Base-by-base conservation (phyloP, 2,329 filamentous ascomycete species). In the Leptosphaerulina australis region DNA sequence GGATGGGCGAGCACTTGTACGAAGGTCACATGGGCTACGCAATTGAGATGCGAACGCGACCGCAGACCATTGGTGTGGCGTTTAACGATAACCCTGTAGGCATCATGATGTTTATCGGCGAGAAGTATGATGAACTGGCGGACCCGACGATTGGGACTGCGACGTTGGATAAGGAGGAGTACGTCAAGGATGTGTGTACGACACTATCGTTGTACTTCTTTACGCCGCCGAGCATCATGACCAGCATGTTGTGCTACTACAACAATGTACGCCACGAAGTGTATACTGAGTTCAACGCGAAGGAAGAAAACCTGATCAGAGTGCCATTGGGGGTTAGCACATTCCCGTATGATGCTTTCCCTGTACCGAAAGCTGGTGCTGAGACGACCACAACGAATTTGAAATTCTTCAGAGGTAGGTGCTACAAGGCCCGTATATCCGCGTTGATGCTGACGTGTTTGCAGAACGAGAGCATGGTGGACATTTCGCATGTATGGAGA, bases 71-170 rank as follows among this genome's bases (percentile, higher is more conserved):
- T 15, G 74, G 74, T 2, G 67, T 74, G 25, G 73, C 70, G 14
- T 64, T 76, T 39, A 67, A 74, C 20, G 76, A 78, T 49, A 76
- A 73, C 39, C 77, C 75, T 0, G 60, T 78, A 2, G 77, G 76
- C 0, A 71, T 76, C 31, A 66, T 78, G 60, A 71, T 74, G 38
- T 78, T 73, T 56, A 65, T 78, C 0, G 76, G 74, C 1, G 74
- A 78, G 52, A 77, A 79, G 60, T 74, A 74, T 48, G 59, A 70
- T 25, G 73, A 76, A 58, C 63, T 72, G 5, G 62, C 70, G 10
- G 67, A 72, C 39, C 70, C 72, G 11, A 56, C 44, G 11, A 44
- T 60, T 6, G 53, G 55, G 15, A 56, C 64, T n/a, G 59, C 62
- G 5, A 63, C 57, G 11, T 56, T 69, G 20, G 67, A 75, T 22